These are phyloP conservation scores for Elsinoe batatas DNA, from an alignment of 2,329 filamentous ascomycete species.

Conservation along the genomic window DNA sequence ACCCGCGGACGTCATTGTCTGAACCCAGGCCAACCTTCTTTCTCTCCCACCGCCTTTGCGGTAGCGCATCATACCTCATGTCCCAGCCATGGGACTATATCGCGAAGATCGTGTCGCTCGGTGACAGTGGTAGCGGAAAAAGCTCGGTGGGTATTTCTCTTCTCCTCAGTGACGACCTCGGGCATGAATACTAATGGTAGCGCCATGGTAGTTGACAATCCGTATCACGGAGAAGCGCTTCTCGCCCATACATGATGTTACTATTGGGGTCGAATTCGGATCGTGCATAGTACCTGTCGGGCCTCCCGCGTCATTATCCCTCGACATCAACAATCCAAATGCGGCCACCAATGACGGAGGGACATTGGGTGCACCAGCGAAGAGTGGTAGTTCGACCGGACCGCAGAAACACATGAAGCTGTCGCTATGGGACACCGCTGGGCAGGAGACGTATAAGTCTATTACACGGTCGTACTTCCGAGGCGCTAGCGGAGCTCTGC, in stretches of 20 bases:
- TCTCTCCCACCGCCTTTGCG: neutral
- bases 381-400: constrained; percentile 29
- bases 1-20: neutral
- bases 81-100: constrained; percentile 90
- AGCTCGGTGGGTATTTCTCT: constrained; percentile 19
- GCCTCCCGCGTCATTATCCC: constrained; percentile 58
- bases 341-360: neutral
- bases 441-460: constrained; percentile 94
- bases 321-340: constrained; percentile 44
- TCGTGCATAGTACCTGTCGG: constrained; percentile 87
- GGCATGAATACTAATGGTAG: constrained; percentile 17
- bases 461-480: constrained; percentile 92
- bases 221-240: constrained; percentile 95
- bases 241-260: constrained; percentile 89
- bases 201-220: constrained; percentile 58
- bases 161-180: constrained; percentile 17
- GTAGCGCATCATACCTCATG: constrained; percentile 25
- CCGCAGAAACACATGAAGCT: constrained; percentile 78
- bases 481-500: constrained; percentile 63
- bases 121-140: constrained; percentile 93
- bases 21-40: neutral
- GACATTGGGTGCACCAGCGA: constrained; percentile 13
- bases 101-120: constrained; percentile 95
- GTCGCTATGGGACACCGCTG: constrained; percentile 89
- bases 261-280: constrained; percentile 93